Percentiles rank a stretch among this genome's conserved stretches.
Evolutionary conservation across 495 filamentous ascomycete species (phyloP).

Genomic region (Podospora anserina): DNA sequence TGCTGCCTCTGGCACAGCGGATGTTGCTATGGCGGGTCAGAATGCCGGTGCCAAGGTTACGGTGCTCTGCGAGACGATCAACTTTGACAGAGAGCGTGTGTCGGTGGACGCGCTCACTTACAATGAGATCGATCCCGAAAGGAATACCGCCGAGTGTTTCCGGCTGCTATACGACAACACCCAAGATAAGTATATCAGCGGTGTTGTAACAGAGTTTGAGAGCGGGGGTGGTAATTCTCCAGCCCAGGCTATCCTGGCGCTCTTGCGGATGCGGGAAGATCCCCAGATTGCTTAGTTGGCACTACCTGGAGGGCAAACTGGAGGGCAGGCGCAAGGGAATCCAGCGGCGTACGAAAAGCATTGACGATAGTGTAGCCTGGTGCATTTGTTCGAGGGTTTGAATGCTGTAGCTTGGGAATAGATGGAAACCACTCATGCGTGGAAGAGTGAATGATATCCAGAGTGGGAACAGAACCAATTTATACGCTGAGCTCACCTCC

Average conservation of each 20-base stretch:
- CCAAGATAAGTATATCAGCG: slow-evolving; percentile 80
- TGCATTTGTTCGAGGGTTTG: neutral
- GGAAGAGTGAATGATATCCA: neutral
- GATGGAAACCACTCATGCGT: neutral
- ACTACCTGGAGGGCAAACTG: neutral
- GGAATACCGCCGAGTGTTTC: slow-evolving; percentile 57
- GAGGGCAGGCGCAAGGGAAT: slow-evolving; percentile 10
- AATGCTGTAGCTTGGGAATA: neutral
- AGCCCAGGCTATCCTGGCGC: slow-evolving; percentile 70
- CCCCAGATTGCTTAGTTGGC: slow-evolving; percentile 35
- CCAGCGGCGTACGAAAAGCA: neutral
- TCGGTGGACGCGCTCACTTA: slow-evolving; percentile 86
- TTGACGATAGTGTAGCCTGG: neutral
- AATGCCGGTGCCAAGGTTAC: slow-evolving; percentile 74
- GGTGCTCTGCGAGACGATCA: slow-evolving; percentile 90
- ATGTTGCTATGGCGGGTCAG: slow-evolving; percentile 83
- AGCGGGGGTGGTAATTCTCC: slow-evolving; percentile 64
- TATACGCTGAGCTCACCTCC: neutral
- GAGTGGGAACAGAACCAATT: neutral
- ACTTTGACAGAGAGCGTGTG: slow-evolving; percentile 82
- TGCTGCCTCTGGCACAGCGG: slow-evolving; percentile 80
- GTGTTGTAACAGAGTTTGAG: slow-evolving; percentile 83
- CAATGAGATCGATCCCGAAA: slow-evolving; percentile 77
- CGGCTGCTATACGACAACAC: slow-evolving; percentile 94
- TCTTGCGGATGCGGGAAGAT: slow-evolving; percentile 50